Conservation (phyloP, 768 basidiomycete genomes). For the Termitomyces sp. region DNA sequence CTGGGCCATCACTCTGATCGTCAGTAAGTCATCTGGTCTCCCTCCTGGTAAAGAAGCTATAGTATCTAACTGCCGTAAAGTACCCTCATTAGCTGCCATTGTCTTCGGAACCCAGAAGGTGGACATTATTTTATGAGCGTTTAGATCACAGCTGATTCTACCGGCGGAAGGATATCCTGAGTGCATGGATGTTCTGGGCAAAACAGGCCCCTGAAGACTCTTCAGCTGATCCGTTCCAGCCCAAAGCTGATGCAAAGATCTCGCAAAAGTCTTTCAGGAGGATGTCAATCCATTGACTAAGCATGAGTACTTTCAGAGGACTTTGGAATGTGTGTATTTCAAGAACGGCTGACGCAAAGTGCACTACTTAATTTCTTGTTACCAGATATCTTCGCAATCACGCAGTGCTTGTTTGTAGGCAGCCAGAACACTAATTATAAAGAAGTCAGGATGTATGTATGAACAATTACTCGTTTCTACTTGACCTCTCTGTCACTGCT, state of each 20-base stretch:
- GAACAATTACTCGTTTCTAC: too few species aligned
- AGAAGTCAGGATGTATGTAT: too few species aligned
- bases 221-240: neutral
- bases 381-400: too few species aligned
- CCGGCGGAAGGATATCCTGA: neutral
- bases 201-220: neutral
- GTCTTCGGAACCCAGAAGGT: neutral
- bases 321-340: neutral
- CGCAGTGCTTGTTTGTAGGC: neutral
- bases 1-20: conserved; percentile 13
- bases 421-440: neutral
- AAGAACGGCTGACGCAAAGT: neutral
- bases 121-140: too few species aligned
- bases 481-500: too few species aligned
- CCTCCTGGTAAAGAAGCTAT: neutral
- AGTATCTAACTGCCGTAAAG: neutral
- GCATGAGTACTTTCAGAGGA: neutral
- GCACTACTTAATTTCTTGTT: neutral
- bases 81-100: neutral
- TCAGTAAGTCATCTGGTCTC: neutral
- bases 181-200: neutral
- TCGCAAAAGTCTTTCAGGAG: neutral
- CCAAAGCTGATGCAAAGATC: neutral
- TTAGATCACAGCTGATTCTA: neutral
- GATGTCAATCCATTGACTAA: neutral